Percentiles rank a stretch among this genome's conserved stretches.
Conservation (phyloP, 2,329 filamentous ascomycete genomes). For the Diaporthe aspalathi region DNA sequence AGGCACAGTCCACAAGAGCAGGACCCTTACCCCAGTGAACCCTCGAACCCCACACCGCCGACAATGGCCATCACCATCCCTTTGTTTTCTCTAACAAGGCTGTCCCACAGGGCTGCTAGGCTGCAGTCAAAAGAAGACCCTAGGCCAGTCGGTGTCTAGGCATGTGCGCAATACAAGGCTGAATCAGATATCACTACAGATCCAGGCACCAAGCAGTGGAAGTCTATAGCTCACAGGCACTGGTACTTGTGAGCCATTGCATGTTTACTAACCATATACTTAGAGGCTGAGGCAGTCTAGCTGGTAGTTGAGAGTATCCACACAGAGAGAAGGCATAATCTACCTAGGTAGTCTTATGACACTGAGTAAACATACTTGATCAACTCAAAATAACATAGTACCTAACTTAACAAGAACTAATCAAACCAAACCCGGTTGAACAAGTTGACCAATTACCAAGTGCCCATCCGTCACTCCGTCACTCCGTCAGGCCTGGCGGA, state of each 20-base stretch:
- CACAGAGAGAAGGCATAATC: background rate
- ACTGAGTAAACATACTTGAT: no score
- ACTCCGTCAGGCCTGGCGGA: background rate
- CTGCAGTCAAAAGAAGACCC: no score
- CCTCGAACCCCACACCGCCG: background rate
- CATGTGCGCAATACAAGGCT: background rate
- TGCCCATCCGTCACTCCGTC: no score
- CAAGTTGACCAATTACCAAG: no score
- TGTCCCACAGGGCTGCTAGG: slow-evolving; percentile 22
- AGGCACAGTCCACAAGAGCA: no score
- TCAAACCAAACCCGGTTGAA: no score
- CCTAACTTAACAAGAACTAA: no score
- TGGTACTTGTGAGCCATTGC: no score
- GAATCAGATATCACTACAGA: background rate
- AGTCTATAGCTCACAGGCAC: background rate
- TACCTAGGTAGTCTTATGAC: background rate
- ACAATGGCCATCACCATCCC: background rate
- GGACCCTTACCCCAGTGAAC: background rate
- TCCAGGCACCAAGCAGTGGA: background rate
- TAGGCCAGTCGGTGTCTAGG: background rate
- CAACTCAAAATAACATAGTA: no score
- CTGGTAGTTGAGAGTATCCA: background rate
- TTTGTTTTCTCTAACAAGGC: background rate
- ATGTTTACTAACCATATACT: background rate
- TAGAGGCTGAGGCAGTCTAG: background rate